A percentile compares a stretch with the other conserved stretches of the same genome.
Conservation (phyloP, 176 grass and related monocot genomes). For the Chrysopogon serrulatus region DNA sequence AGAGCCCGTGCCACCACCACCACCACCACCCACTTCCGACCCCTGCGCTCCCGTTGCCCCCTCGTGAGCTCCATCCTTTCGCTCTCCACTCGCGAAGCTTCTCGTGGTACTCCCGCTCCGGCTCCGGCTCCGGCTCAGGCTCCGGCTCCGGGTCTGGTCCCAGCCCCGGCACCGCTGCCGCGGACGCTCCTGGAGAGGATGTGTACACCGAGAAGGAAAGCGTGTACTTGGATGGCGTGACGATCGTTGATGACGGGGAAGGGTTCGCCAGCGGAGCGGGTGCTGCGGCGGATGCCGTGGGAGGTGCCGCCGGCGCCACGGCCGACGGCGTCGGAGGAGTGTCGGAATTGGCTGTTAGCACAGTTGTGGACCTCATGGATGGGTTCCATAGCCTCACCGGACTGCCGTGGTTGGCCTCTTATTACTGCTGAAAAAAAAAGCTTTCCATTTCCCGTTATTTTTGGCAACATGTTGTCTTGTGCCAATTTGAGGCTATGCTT, state of each 20-base stretch:
- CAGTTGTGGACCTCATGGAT: conserved; percentile 40
- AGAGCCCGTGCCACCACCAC: not conserved
- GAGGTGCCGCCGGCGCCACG: not conserved
- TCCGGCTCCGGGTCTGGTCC: not conserved
- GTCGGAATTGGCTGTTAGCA: conserved; percentile 21
- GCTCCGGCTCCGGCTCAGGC: not conserved
- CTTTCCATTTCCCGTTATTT: not conserved
- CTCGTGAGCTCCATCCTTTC: conserved; percentile 16
- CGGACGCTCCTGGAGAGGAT: not conserved
- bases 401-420: conserved; percentile 64
- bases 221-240: not conserved
- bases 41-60: not conserved
- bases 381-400: conserved; percentile 71
- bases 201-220: not conserved
- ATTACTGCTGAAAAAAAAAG: not conserved
- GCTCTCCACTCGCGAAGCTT: conserved; percentile 39
- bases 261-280: conserved; percentile 4
- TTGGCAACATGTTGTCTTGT: not conserved
- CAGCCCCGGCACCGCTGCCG: not conserved
- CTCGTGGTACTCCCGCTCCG: conserved; percentile 52
- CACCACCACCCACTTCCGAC: not conserved
- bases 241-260: not conserved
- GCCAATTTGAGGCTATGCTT: not conserved
- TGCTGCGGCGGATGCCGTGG: conserved; percentile 25
- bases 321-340: conserved; percentile 20